These are phyloP conservation scores for Phytophthora kernoviae DNA, from an alignment of 352 stramenopile species.

Conservation along the genomic window DNA sequence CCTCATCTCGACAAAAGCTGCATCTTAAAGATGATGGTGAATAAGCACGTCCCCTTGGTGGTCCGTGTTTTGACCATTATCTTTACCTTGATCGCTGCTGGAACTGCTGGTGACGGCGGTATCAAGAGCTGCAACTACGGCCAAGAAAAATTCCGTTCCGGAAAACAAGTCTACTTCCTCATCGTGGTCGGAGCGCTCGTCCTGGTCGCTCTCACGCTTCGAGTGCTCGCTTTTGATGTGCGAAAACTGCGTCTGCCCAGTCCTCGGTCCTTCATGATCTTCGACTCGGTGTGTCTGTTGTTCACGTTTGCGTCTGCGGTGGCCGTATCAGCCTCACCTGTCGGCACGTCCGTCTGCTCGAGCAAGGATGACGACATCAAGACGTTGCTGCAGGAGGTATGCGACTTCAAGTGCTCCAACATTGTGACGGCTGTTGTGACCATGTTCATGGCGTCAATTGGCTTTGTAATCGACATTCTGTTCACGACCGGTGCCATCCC, in stretches of 20 bases:
- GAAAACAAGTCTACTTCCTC: constrained; percentile 64
- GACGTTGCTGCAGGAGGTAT: constrained; percentile 61
- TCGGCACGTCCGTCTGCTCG: constrained; percentile 62
- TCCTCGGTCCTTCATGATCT: constrained; percentile 38
- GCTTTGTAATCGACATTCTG: constrained; percentile 58
- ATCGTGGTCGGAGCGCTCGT: constrained; percentile 47
- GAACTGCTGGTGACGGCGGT: constrained; percentile 40
- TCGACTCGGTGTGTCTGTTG: constrained; percentile 60
- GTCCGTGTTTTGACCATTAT: constrained; percentile 49
- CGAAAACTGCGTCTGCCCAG: constrained; percentile 56
- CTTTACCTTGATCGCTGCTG: constrained; percentile 45
- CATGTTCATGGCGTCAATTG: constrained; percentile 61
- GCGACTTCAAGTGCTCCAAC: constrained; percentile 67
- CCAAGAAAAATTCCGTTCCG: constrained; percentile 55
- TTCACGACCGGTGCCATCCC: constrained; percentile 54
- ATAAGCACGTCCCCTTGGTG: constrained; percentile 41
- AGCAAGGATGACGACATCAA: constrained; percentile 47
- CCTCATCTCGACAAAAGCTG: background rate
- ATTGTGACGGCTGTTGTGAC: constrained; percentile 54
- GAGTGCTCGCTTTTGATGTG: constrained; percentile 59
- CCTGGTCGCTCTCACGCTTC: constrained; percentile 35
- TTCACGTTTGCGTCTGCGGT: constrained; percentile 65
- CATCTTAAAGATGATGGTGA: constrained; percentile 37
- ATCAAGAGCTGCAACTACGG: constrained; percentile 62
- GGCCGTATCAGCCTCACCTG: constrained; percentile 52